These are phyloP conservation scores for Taiozyma sp. DNA, from an alignment of 1,139 yeast species.

Conservation along the genomic window DNA sequence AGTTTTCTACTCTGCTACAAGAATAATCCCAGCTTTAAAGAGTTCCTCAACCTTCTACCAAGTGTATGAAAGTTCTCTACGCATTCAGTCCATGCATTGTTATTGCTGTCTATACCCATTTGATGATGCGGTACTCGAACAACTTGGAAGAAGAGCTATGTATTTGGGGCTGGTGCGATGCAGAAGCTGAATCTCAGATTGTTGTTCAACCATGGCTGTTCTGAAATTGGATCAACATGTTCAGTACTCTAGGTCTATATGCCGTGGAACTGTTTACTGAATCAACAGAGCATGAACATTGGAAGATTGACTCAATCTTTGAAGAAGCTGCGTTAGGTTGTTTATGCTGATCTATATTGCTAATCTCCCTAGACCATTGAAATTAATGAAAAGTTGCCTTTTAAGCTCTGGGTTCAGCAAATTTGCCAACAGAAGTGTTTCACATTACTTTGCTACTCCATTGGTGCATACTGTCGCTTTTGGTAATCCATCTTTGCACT, in stretches of 20 bases:
- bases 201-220: constrained; percentile 78
- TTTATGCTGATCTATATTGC: too few species aligned
- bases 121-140: constrained; percentile 77
- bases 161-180: constrained; percentile 52
- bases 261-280: constrained; percentile 63
- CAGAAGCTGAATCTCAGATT: constrained; percentile 14
- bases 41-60: constrained; percentile 26
- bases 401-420: too few species aligned
- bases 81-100: constrained; percentile 91
- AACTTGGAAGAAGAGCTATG: constrained; percentile 57
- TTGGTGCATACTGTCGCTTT: background rate
- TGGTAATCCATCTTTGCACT: background rate
- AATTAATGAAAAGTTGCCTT: too few species aligned
- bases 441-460: background rate
- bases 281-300: constrained; percentile 32
- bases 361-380: background rate
- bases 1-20: constrained; percentile 89
- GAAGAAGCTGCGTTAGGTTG: background rate
- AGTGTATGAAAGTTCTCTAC: constrained; percentile 54
- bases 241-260: constrained; percentile 74
- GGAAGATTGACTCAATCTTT: constrained; percentile 36
- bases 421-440: too few species aligned
- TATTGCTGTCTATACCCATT: constrained; percentile 90
- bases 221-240: constrained; percentile 96
- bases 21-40: constrained; percentile 88